Evolutionary conservation across 495 filamentous ascomycete genomes (phyloP), one percentile per base, ranked within the genome.

Genomic region (Darksidea phi): DNA sequence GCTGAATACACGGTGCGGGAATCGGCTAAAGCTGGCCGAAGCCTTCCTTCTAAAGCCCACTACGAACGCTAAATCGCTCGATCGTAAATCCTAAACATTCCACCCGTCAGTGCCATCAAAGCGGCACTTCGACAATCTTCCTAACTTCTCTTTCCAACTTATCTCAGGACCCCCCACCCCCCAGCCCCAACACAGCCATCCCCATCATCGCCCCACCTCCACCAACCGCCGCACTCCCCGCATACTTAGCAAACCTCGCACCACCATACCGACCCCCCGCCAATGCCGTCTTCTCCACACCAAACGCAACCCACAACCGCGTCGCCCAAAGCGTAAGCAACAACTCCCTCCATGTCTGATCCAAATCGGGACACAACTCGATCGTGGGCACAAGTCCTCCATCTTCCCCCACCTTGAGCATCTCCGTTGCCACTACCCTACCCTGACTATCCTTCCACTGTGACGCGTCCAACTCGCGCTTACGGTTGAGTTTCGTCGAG

Each of bases 321-420:
- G 61, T 42, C 17, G 50, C 55, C 61, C 61, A 64, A 3, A 59
- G 17, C 5, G 8, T 21, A 2, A 64, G 0, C 41, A 64, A 11
- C 56, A 45, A 11, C 55, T 64, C 61, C 15, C 61, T 37, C 61
- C 61, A 64, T 38, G 15, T 59, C 54, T 59, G 54, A 59, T 64
- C 55, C 38, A 64, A 17, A 8, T 36, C 61, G 36, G 21, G 12
- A 4, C 12, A 12, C 42, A 64, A 48, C 48, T 59, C 61, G 8
- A 59, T 17, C 28, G 49, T 37, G 1, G 61, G 48, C 42, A 64
- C 26, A 12, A 57, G 18, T 0, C 23, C 36, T 3, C 34, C 53
- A 13, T 46, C 60, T 7, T 53, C 37, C 36, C 4, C 41, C n/a
- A 10, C 49, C 55, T 21, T 48, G 46, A 59, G 10, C 17, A 26